These are phyloP conservation scores for Psilocybe tampanensis DNA, from an alignment of 768 basidiomycete genomes.

Conservation along the genomic window DNA sequence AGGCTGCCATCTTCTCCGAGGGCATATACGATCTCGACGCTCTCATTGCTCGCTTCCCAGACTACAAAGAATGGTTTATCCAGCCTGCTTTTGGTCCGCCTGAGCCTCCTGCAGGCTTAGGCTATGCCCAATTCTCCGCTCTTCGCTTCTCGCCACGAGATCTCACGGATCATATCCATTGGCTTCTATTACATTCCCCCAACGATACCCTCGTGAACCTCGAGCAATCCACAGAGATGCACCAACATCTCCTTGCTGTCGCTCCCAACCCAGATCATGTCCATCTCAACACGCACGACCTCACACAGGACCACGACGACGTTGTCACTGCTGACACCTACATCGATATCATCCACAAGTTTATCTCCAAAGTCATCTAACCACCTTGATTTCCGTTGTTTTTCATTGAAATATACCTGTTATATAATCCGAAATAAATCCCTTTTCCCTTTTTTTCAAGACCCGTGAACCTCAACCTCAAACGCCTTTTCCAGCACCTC, in stretches of 20 bases:
- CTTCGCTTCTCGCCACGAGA: slow-evolving; percentile 41
- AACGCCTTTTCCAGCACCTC: slow-evolving; percentile 64
- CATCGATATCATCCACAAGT: slow-evolving; percentile 44
- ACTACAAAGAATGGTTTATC: slow-evolving; percentile 74
- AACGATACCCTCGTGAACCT: slow-evolving; percentile 71
- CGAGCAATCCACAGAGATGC: slow-evolving; percentile 63
- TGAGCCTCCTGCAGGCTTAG: slow-evolving; percentile 32
- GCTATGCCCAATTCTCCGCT: slow-evolving; percentile 53
- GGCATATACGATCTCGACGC: slow-evolving; percentile 79
- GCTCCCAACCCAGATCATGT: slow-evolving; percentile 23
- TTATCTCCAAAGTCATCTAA: slow-evolving; percentile 31
- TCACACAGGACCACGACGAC: slow-evolving; percentile 57
- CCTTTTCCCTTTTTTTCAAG: slow-evolving; percentile 9
- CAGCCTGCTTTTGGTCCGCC: slow-evolving; percentile 58
- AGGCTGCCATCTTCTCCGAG: slow-evolving; percentile 66
- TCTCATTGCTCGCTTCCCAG: slow-evolving; percentile 64
- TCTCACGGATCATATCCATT: slow-evolving; percentile 37
- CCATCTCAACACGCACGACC: slow-evolving; percentile 35
- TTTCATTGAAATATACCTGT: background rate
- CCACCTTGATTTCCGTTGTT: no score
- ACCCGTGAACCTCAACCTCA: slow-evolving; percentile 14
- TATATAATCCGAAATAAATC: background rate
- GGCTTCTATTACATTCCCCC: slow-evolving; percentile 77
- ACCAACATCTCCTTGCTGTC: slow-evolving; percentile 49
- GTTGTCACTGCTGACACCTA: slow-evolving; percentile 48